Evolutionary conservation across 1,284 basidiomycete genomes (phyloP), one percentile per base, ranked within the genome.

Genomic region (Ganoderma resinaceum): DNA sequence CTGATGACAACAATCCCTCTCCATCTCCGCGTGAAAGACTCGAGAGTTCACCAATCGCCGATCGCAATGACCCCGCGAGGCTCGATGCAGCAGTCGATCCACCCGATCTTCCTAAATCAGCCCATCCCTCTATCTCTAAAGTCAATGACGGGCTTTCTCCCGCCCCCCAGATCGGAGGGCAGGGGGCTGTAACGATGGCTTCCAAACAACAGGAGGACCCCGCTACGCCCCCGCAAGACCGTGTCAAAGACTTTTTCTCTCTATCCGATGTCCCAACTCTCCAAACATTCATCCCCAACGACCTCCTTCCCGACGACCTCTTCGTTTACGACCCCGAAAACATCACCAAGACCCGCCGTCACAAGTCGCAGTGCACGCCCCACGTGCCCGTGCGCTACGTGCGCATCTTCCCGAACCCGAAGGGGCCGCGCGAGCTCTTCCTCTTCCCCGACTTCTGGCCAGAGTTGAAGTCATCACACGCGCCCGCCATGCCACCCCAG

Each of bases 241-340:
- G 9, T 26, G n/a, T 23, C 46, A 7, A 18, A 1, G 46, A 49
- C 14, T 33, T 3, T 11, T 72, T 66, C 63, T 71, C 67, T 11
- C 37, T 69, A 9, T 23, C 29, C 4, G 64, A 63, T 16, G 31
- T 75, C 1, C 66, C 66, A n/a, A 76, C 70, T 46, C 73, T 80
- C 3, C 74, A 80, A 63, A 72, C 76, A 23, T 72, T 72, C 63
- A 76, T 81, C 60, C 73, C 78, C 0, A 20, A 49, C 11, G 65
- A 73, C n/a, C 75, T 67, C 62, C 75, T 81, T 42, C 80, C 80
- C 3, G 78, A 80, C 38, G 63, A 71, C 11, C 74, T 81, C 31
- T 49, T 77, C 37, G 79, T 81, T 11, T 72, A 78, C 66, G 77
- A 79, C 65, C 70, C 68, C 14, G 59, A 68, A 58, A 62, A 64